Evolutionary conservation across 805 yeast genomes (phyloP).

Genomic region (Candida dendrica): DNA sequence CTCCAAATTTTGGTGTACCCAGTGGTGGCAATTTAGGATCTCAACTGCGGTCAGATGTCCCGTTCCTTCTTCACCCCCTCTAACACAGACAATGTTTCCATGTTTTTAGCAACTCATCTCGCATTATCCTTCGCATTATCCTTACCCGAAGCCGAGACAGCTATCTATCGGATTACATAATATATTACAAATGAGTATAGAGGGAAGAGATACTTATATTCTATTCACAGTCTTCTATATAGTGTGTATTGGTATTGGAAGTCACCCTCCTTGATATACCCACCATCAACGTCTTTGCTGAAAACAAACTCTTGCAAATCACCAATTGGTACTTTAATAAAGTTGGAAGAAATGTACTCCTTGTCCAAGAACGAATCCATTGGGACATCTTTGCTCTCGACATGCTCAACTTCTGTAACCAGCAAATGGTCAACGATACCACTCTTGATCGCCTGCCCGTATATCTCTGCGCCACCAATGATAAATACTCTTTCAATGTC

Average conservation of each 20-base stretch:
- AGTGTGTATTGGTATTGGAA: constrained; percentile 53
- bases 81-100: too few species aligned
- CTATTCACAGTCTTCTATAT: constrained; percentile 35
- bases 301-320: constrained; percentile 31
- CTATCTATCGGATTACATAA: too few species aligned
- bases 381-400: constrained; percentile 22
- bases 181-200: too few species aligned
- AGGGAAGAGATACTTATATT: too few species aligned
- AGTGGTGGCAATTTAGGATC: too few species aligned
- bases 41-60: too few species aligned
- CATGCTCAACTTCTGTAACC: constrained; percentile 58
- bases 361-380: constrained; percentile 68
- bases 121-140: too few species aligned
- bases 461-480: constrained; percentile 91
- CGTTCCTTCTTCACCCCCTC: too few species aligned
- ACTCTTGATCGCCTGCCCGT: constrained; percentile 44
- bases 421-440: constrained; percentile 47
- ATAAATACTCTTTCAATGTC: constrained; percentile 59
- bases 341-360: constrained; percentile 21
- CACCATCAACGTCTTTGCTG: constrained; percentile 22
- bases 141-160: too few species aligned
- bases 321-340: constrained; percentile 28
- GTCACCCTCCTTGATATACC: constrained; percentile 37
- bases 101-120: too few species aligned
- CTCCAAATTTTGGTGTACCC: too few species aligned